Conservation (phyloP, 1,284 basidiomycete genomes). For the Trichosporon coremiiforme region DNA sequence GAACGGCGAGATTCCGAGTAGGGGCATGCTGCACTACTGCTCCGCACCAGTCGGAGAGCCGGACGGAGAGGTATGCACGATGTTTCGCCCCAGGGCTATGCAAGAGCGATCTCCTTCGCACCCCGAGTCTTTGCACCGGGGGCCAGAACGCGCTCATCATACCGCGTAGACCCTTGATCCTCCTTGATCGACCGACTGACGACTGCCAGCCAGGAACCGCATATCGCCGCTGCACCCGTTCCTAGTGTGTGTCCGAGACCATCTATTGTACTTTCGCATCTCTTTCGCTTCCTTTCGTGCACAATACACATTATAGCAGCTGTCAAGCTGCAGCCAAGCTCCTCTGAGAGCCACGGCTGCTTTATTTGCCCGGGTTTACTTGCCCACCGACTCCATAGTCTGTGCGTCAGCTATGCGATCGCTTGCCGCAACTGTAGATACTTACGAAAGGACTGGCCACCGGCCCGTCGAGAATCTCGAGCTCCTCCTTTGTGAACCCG, state of each 20-base stretch:
- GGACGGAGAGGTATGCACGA: too few relatives aligned
- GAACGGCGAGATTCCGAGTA: too few relatives aligned
- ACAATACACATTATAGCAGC: not conserved
- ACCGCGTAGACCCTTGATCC: not conserved
- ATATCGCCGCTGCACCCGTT: not conserved
- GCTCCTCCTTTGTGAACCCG: slow-evolving; percentile 77
- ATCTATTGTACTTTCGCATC: not conserved
- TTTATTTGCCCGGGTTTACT: too few relatives aligned
- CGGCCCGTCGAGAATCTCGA: slow-evolving; percentile 81
- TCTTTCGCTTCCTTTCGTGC: not conserved
- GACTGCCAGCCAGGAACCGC: not conserved
- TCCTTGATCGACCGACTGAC: not conserved
- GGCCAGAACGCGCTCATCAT: not conserved
- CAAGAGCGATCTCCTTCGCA: slow-evolving; percentile 1
- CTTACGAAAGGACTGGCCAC: slow-evolving; percentile 70
- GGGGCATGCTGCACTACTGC: too few relatives aligned
- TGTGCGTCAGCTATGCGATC: slow-evolving; percentile 33
- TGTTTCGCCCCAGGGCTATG: not conserved
- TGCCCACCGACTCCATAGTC: slow-evolving; percentile 62
- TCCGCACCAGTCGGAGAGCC: too few relatives aligned
- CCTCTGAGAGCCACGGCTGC: not conserved
- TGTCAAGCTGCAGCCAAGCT: not conserved
- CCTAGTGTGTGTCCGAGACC: too few relatives aligned
- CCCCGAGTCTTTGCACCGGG: too few relatives aligned
- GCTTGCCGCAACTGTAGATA: too few relatives aligned